Evolutionary conservation across 257 asterid genomes (phyloP), one percentile per base, ranked within the genome.

Genomic region (Solanum ossicruentum): DNA sequence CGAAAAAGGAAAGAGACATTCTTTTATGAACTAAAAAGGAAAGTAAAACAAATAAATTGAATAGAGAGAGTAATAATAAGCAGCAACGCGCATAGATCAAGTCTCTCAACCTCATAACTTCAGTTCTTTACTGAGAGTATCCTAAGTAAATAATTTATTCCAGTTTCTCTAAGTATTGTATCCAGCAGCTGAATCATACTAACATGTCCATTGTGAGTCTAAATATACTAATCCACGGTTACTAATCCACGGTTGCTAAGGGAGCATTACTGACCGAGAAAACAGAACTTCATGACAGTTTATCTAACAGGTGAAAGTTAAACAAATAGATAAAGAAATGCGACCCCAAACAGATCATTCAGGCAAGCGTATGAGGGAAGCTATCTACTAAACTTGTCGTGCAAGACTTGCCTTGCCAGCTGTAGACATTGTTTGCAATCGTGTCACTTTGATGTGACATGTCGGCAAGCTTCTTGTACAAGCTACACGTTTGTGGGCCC

Each of bases 351-450:
- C 8, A 69, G 77, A 69, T 36, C 52, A 5, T 36, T 69, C 36
- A 36, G 2, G 8, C 78, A 39, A n/a, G n/a, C n/a, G n/a, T n/a
- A n/a, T n/a, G n/a, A n/a, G n/a, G n/a, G n/a, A n/a, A n/a, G n/a
- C n/a, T n/a, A n/a, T n/a, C 91, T 82, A 12, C 97, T 93, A 26
- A 26, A 26, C 28, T 26, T 1, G 2, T 26, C 2, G 28, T 26
- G 28, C 28, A 26, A 26, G 28, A 1, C 28, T 26, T 26, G 28
- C 28, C 28, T 26, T 26, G 28, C 28, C 28, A 26, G 28, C 28
- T 26, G 28, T 26, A 26, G 28, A 26, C 28, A 1, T 1, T 26
- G 28, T 26, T 26, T 1, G 2, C 28, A 26, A 26, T 26, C 28
- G 28, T 26, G 28, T 26, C 28, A 26, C 28, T 26, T 26, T 26